These are phyloP conservation scores for Silene latifolia DNA, from an alignment of 148 eudicot genomes.

Conservation along the genomic window DNA sequence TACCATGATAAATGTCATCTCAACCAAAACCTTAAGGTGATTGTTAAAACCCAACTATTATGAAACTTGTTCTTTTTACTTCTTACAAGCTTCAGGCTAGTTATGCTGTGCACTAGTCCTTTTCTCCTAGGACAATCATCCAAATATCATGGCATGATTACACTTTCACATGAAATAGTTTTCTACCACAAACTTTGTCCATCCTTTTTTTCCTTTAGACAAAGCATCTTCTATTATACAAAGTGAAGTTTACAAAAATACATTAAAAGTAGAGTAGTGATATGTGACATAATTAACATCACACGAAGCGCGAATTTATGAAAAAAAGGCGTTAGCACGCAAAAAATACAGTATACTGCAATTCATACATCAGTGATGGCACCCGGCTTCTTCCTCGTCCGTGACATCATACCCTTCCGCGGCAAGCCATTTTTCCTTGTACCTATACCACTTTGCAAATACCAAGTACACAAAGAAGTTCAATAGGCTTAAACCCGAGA, in stretches of 20 bases:
- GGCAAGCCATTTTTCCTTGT: conserved; percentile 54
- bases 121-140: too few species aligned
- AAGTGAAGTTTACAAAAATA: neutral
- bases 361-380: conserved; percentile 31
- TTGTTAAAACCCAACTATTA: too few species aligned
- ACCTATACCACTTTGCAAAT: conserved; percentile 59
- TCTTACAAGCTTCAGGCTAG: too few species aligned
- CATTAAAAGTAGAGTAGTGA: neutral
- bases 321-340: neutral
- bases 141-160: too few species aligned
- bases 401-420: conserved; percentile 54
- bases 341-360: conserved; percentile 15
- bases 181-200: neutral
- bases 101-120: too few species aligned
- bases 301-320: neutral
- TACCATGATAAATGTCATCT: too few species aligned
- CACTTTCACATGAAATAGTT: too few species aligned
- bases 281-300: neutral
- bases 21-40: too few species aligned
- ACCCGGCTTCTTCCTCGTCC: conserved; percentile 27
- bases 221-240: neutral
- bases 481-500: conserved; percentile 46
- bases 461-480: conserved; percentile 53
- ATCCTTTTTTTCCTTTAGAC: neutral
- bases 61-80: too few species aligned